A percentile compares a stretch with the other conserved stretches of the same genome.
Evolutionary conservation across 345 rosid species (phyloP).

Genomic region (Clarkia xantiana): DNA sequence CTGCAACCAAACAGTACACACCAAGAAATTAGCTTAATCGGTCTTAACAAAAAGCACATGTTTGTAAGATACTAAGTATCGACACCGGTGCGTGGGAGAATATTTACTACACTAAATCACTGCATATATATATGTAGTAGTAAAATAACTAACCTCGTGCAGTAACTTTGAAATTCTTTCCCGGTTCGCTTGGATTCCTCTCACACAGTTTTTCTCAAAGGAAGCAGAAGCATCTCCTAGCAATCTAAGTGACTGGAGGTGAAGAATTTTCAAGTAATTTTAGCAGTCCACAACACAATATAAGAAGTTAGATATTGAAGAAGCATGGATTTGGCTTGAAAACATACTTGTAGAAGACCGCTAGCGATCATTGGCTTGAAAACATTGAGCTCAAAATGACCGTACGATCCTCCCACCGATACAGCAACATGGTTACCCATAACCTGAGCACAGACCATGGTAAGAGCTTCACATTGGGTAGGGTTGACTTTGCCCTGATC

Average conservation of each 20-base stretch:
- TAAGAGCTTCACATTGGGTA: conserved; percentile 94
- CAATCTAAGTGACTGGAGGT: conserved; percentile 55
- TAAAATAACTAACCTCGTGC: conserved; percentile 51
- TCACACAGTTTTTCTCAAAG: conserved; percentile 80
- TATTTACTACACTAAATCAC: too few species aligned
- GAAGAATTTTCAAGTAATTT: conserved; percentile 3
- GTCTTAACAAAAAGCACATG: too few species aligned
- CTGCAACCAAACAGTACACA: too few species aligned
- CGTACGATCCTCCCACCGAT: conserved; percentile 87
- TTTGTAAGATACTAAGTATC: too few species aligned
- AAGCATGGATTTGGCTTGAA: not conserved
- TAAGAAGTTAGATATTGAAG: too few species aligned
- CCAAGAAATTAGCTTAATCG: conserved; percentile 15
- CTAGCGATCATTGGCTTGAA: conserved; percentile 95
- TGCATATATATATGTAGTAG: too few species aligned
- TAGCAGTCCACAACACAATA: too few species aligned
- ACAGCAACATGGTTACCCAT: conserved; percentile 91
- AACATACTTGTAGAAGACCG: conserved; percentile 66
- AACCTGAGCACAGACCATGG: conserved; percentile 98
- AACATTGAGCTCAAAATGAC: conserved; percentile 88
- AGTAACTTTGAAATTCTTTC: conserved; percentile 82
- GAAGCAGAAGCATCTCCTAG: conserved; percentile 92
- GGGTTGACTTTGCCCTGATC: conserved; percentile 95
- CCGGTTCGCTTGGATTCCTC: conserved; percentile 76
- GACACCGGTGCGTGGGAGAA: too few species aligned